phyloP scores from a whole-genome alignment of 176 grass and related monocot genomes.

The Oryza meyeriana region DNA sequence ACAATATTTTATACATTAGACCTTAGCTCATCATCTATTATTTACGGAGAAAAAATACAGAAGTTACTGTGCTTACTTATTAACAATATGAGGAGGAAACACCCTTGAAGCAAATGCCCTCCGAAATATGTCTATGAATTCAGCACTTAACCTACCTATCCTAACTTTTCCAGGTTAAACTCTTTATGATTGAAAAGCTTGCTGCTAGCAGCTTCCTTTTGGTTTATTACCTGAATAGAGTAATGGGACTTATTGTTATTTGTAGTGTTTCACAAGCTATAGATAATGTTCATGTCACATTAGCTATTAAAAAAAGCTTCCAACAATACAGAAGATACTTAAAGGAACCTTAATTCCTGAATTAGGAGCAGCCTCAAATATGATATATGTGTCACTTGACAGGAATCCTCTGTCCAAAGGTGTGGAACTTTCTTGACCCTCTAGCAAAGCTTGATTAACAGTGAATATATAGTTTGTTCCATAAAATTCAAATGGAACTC shows the following conservation, averaged over 20 bases:
- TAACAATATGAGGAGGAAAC: constrained; percentile 85
- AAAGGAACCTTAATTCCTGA: constrained; percentile 95
- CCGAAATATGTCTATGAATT: constrained; percentile 96
- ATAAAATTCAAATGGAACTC: constrained; percentile 88
- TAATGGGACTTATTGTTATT: constrained; percentile 11
- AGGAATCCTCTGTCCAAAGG: constrained; percentile 78
- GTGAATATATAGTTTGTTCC: constrained; percentile 95
- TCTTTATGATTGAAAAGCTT: constrained; percentile 99
- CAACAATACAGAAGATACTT: constrained; percentile 15
- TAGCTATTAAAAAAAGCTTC: not conserved
- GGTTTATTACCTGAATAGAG: constrained; percentile 78
- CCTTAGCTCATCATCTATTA: constrained; percentile 16
- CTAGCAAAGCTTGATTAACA: constrained; percentile 86
- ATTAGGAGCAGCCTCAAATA: constrained; percentile 91
- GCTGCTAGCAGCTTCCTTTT: constrained; percentile 93
- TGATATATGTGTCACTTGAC: constrained; percentile 81
- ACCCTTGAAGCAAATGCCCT: constrained; percentile 98
- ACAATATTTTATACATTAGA: constrained; percentile 25
- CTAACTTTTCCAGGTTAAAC: constrained; percentile 92
- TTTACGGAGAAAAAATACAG: not conserved
- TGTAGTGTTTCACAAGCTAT: not conserved
- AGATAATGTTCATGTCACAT: not conserved
- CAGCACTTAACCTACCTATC: constrained; percentile 85
- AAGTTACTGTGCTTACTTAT: constrained; percentile 43
- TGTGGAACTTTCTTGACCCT: constrained; percentile 78